Conservation (phyloP, 257 asterid species). For the Solanum dulcamara region DNA sequence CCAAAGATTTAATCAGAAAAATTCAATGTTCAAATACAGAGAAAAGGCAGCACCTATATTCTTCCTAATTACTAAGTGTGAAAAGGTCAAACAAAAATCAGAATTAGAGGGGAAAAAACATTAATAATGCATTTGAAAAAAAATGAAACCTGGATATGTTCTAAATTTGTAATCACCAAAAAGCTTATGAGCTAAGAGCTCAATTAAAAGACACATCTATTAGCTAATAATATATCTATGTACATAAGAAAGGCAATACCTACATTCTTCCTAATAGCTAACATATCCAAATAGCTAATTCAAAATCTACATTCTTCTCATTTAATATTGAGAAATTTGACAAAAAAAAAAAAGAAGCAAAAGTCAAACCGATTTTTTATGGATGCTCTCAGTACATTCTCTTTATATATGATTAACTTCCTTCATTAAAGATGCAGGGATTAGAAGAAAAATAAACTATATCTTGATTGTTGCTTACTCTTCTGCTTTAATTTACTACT, state of each 20-base stretch:
- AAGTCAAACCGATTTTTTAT: too few relatives aligned
- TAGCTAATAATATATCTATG: neutral
- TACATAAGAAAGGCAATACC: neutral
- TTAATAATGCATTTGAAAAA: neutral
- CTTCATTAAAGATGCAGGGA: too few relatives aligned
- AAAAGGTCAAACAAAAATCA: neutral
- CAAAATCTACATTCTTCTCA: neutral
- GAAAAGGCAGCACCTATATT: neutral
- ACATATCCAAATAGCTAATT: neutral
- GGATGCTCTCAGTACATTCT: too few relatives aligned
- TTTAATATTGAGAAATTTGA: too few relatives aligned
- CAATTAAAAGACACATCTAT: neutral
- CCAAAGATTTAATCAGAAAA: neutral
- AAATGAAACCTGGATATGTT: neutral
- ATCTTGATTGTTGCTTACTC: too few relatives aligned
- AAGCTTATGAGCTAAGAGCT: too few relatives aligned
- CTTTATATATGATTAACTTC: too few relatives aligned
- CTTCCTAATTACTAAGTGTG: neutral
- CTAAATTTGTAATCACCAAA: neutral
- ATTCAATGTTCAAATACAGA: neutral
- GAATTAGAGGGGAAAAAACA: neutral
- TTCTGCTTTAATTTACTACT: too few relatives aligned
- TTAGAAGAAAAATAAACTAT: too few relatives aligned
- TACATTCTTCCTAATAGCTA: neutral
- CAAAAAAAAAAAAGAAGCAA: too few relatives aligned